Evolutionary conservation across 2,329 filamentous ascomycete genomes (phyloP), one percentile per base, ranked within the genome.

Genomic region (Trichocomaceae sp.): DNA sequence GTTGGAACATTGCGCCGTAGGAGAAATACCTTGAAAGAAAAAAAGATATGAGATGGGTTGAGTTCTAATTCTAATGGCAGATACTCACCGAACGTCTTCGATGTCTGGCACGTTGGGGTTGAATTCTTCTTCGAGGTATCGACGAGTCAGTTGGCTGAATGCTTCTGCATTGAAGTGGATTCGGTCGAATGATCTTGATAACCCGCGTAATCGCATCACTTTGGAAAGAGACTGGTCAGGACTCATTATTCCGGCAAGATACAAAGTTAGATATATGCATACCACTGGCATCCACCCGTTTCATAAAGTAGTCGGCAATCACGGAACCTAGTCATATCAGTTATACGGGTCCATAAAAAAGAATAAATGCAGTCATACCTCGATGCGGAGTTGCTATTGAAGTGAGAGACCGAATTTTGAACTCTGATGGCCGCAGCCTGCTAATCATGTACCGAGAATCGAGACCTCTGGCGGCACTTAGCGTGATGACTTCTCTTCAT

Each of bases 331-430:
- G 26, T 54, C 5, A 57, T 29, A 20, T 47, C 7, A 42, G 29
- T 12, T 23, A 2, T 37, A 26, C 31, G 3, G 4, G 31, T 26
- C 13, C 4, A 9, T 23, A 15, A 13, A 12, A 35, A 17, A 12
- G 8, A 5, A 12, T 13, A 2, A 35, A 3, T 29, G 7, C 26
- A 7, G 9, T 57, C 64, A 35, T 46, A 79, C 79, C 73, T 68
- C 77, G 69, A 69, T 85, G 83, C 1, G 83, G 83, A 13, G 79
- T 81, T 2, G 82, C 81, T 55, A 85, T 78, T 0, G 83, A 85
- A 0, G 83, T 85, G 60, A 85, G 66, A 0, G 82, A 84, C 37
- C 90, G 77, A 57, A 96, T 87, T 66, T 88, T 89, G 60, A 96
- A 88, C 50, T 84, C 81, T 2, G 73, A 71, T 9, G 81, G 81